Conservation (phyloP, 176 grass and related monocot genomes). For the Luzula sylvatica region DNA sequence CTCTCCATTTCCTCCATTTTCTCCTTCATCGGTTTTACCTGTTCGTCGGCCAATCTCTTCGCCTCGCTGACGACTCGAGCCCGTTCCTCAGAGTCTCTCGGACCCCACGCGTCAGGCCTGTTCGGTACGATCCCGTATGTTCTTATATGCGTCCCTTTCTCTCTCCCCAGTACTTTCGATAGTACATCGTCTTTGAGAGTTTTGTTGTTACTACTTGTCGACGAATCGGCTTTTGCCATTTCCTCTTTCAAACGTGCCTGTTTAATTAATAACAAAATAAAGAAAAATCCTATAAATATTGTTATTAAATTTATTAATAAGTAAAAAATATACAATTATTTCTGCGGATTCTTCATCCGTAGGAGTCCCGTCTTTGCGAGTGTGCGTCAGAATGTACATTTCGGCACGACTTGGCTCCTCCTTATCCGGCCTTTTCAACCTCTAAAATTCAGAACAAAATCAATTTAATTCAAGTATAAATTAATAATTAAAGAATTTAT, state of each 20-base stretch:
- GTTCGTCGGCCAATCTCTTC: not conserved
- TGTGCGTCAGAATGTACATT: slow-evolving; percentile 18
- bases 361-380: slow-evolving; percentile 11
- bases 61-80: not conserved
- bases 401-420: slow-evolving; percentile 12
- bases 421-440: slow-evolving; percentile 12
- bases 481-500: not conserved
- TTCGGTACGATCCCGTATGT: not conserved
- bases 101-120: not conserved
- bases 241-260: slow-evolving; percentile 4
- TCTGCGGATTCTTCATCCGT: slow-evolving; percentile 15
- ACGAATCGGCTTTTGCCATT: not conserved
- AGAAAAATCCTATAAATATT: not conserved
- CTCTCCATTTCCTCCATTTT: not conserved
- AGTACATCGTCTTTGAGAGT: not conserved
- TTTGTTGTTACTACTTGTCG: not conserved
- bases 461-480: not conserved
- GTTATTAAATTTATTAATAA: not conserved
- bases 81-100: not conserved
- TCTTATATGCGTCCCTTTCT: not conserved
- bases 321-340: slow-evolving; percentile 11
- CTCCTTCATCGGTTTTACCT: not conserved
- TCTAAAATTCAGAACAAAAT: slow-evolving; percentile 4
- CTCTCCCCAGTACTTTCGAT: not conserved
- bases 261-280: not conserved